A percentile compares a stretch with the other conserved stretches of the same genome.
These are phyloP conservation scores for Pezicula rhizophila DNA, from an alignment of 2,329 filamentous ascomycete genomes.

Conservation along the genomic window DNA sequence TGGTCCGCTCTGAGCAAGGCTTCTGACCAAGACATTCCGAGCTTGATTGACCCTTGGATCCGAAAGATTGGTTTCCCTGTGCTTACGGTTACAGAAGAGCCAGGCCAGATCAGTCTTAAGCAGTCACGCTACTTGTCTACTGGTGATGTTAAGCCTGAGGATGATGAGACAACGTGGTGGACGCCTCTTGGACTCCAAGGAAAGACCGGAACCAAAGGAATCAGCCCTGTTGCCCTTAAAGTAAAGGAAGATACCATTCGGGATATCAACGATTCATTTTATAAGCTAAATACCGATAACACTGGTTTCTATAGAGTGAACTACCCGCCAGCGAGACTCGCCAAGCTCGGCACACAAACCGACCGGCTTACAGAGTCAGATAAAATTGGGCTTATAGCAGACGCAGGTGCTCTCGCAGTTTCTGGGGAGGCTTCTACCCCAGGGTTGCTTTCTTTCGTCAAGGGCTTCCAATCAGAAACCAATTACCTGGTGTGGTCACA, in stretches of 20 bases:
- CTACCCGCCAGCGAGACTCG: slow-evolving; percentile 78
- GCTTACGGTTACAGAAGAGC: slow-evolving; percentile 77
- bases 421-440: slow-evolving; percentile 80
- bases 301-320: slow-evolving; percentile 91
- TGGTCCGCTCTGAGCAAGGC: slow-evolving; percentile 85
- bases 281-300: slow-evolving; percentile 87
- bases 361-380: slow-evolving; percentile 75
- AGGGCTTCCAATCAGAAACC: slow-evolving; percentile 75
- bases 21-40: slow-evolving; percentile 78
- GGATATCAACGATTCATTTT: slow-evolving; percentile 73
- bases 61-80: slow-evolving; percentile 92
- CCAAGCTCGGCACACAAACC: slow-evolving; percentile 71
- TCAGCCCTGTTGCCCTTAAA: slow-evolving; percentile 63
- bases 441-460: slow-evolving; percentile 74
- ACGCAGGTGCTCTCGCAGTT: slow-evolving; percentile 82
- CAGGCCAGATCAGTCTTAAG: slow-evolving; percentile 72
- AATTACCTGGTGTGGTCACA: slow-evolving; percentile 89
- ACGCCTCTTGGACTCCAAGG: slow-evolving; percentile 82
- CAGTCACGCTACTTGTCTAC: slow-evolving; percentile 88
- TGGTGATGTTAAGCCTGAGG: slow-evolving; percentile 83
- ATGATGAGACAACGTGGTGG: slow-evolving; percentile 94
- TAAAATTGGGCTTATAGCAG: slow-evolving; percentile 87
- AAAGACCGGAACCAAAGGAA: slow-evolving; percentile 56
- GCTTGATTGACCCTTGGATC: slow-evolving; percentile 93
- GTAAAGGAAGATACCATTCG: slow-evolving; percentile 71